Evolutionary conservation across 1,284 basidiomycete genomes (phyloP).

Genomic region (Pholiota adiposa): DNA sequence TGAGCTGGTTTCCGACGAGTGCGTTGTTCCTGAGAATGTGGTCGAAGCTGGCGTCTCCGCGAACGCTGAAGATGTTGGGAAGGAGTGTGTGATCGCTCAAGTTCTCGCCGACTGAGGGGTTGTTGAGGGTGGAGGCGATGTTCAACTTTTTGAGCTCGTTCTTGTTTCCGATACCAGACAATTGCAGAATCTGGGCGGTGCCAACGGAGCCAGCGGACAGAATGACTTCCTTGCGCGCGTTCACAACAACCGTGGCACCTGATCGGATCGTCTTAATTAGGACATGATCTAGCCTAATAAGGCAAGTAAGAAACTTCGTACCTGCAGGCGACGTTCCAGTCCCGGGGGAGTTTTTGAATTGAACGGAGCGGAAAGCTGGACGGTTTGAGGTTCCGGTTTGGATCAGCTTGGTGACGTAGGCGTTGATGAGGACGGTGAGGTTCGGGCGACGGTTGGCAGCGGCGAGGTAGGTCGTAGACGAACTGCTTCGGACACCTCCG

Average conservation of each 20-base stretch:
- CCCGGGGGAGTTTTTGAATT: background rate
- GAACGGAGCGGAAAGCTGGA: slow-evolving; percentile 1
- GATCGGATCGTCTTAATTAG: background rate
- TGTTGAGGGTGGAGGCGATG: background rate
- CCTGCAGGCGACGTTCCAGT: background rate
- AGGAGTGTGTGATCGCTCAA: slow-evolving; percentile 6
- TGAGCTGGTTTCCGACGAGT: slow-evolving; percentile 10
- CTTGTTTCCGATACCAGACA: slow-evolving; percentile 7
- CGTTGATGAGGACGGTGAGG: slow-evolving; percentile 8
- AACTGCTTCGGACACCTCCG: slow-evolving; percentile 5
- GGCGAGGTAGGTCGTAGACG: slow-evolving; percentile 6
- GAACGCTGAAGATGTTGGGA: slow-evolving; percentile 3
- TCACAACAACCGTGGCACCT: background rate
- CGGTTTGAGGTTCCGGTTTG: background rate
- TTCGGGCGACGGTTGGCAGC: slow-evolving; percentile 4
- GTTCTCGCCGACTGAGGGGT: slow-evolving; percentile 5
- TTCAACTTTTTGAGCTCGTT: background rate
- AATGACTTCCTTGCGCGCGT: slow-evolving; percentile 34
- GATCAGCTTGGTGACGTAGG: slow-evolving; percentile 5
- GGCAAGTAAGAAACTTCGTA: background rate
- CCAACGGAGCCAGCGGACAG: slow-evolving; percentile 8
- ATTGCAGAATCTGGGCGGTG: slow-evolving; percentile 2
- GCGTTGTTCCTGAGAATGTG: slow-evolving; percentile 12
- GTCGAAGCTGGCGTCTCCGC: background rate
- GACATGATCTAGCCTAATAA: background rate